Evolutionary conservation across 306 rosid genomes (phyloP).

Genomic region (Fagus sylvatica): DNA sequence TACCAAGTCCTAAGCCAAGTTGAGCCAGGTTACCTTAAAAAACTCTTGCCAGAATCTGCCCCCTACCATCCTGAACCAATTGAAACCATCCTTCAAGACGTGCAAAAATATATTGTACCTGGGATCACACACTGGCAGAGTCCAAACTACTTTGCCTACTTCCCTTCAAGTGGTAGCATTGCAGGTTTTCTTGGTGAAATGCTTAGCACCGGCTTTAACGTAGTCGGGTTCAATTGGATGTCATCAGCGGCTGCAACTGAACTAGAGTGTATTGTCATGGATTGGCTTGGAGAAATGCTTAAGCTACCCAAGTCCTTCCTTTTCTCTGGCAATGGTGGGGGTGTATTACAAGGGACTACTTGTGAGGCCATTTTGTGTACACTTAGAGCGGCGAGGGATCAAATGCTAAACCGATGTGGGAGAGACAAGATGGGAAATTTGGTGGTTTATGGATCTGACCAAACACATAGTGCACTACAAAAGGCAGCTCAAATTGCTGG

Average conservation of each 20-base stretch:
- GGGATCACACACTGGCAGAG: constrained; percentile 46
- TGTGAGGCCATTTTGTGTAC: constrained; percentile 44
- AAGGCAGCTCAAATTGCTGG: constrained; percentile 23
- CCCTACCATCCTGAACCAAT: constrained; percentile 23
- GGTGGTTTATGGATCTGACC: constrained; percentile 46
- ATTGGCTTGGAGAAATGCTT: too few species aligned
- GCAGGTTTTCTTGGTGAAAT: too few species aligned
- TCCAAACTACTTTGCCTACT: constrained; percentile 37
- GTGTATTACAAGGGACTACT: constrained; percentile 43
- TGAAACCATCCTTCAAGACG: constrained; percentile 36
- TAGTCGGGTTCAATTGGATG: constrained; percentile 43
- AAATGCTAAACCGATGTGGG: constrained; percentile 22
- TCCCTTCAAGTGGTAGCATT: neutral
- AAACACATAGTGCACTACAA: constrained; percentile 30
- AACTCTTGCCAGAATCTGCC: too few species aligned
- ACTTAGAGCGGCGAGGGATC: constrained; percentile 38
- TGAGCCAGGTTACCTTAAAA: too few species aligned
- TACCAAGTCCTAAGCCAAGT: too few species aligned
- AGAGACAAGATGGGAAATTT: constrained; percentile 19
- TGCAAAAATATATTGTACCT: constrained; percentile 28
- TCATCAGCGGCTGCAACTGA: constrained; percentile 51
- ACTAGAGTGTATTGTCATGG: constrained; percentile 35
- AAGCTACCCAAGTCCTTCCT: too few species aligned
- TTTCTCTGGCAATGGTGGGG: neutral
- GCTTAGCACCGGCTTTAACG: constrained; percentile 17